A percentile compares a stretch with the other conserved stretches of the same genome.
These are phyloP conservation scores for Metschnikowia bowlesiae DNA, from an alignment of 805 yeast genomes.

Conservation along the genomic window DNA sequence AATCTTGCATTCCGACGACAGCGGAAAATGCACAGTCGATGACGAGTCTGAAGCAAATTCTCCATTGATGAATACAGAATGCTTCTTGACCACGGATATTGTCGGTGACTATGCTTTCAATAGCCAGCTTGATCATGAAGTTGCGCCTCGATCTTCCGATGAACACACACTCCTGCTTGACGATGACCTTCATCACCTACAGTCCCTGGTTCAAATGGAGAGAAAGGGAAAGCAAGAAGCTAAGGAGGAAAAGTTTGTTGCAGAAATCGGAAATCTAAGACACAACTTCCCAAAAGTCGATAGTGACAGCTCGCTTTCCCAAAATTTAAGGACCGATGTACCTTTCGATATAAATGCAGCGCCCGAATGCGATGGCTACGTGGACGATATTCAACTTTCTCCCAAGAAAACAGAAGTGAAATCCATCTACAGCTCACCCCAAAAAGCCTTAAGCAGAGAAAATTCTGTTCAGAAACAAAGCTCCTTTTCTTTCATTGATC, in stretches of 20 bases:
- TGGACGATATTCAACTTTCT: neutral
- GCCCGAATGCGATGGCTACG: neutral
- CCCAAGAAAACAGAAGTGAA: neutral
- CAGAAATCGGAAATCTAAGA: slow-evolving; percentile 24
- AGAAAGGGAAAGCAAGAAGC: neutral
- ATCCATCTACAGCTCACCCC: neutral
- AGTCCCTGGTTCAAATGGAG: neutral
- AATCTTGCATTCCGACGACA: slow-evolving; percentile 24
- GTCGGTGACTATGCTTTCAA: neutral
- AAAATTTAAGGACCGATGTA: neutral
- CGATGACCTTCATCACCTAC: neutral
- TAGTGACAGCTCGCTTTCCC: neutral
- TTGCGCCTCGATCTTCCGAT: neutral
- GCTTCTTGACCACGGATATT: neutral
- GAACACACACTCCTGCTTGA: neutral
- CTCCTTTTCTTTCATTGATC: slow-evolving; percentile 23
- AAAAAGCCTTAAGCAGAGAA: neutral
- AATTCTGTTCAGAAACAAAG: slow-evolving; percentile 5
- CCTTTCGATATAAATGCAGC: slow-evolving; percentile 1
- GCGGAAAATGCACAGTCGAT: slow-evolving; percentile 20
- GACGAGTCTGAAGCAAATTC: slow-evolving; percentile 10
- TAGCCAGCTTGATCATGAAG: neutral
- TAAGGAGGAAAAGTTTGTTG: slow-evolving; percentile 18
- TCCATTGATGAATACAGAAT: neutral
- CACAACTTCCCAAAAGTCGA: slow-evolving; percentile 18